Evolutionary conservation across 139 green algal species (phyloP).

Genomic region (Coccomyxa sp.): DNA sequence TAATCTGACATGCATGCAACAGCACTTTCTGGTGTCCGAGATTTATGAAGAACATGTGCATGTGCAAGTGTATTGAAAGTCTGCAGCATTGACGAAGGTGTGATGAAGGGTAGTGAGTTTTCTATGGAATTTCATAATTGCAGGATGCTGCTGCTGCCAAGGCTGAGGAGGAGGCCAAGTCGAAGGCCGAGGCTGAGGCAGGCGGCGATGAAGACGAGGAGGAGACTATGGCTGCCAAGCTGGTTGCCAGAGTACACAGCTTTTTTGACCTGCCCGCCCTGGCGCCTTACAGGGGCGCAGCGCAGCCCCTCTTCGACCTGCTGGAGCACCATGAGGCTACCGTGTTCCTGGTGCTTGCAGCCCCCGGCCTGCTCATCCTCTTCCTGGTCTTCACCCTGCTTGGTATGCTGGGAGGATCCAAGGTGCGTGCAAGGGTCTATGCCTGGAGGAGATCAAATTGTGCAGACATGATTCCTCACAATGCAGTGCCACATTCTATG

Average conservation of each 20-base stretch:
- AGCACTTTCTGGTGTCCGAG: too few relatives aligned
- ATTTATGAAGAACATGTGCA: too few relatives aligned
- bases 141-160: background rate
- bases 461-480: background rate
- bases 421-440: background rate
- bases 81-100: too few relatives aligned
- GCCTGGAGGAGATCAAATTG: background rate
- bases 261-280: background rate
- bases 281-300: background rate
- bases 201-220: background rate
- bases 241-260: background rate
- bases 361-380: background rate
- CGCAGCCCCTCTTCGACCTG: background rate
- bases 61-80: too few relatives aligned
- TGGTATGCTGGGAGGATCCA: background rate
- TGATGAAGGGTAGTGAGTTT: too few relatives aligned
- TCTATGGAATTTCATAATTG: background rate
- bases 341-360: background rate
- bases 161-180: conserved; percentile 7
- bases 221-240: background rate
- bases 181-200: background rate
- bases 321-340: background rate
- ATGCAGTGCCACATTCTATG: background rate
- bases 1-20: background rate
- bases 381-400: background rate